Evolutionary conservation across 2,329 filamentous ascomycete species (phyloP).

Genomic region (Verticillium isaacii): DNA sequence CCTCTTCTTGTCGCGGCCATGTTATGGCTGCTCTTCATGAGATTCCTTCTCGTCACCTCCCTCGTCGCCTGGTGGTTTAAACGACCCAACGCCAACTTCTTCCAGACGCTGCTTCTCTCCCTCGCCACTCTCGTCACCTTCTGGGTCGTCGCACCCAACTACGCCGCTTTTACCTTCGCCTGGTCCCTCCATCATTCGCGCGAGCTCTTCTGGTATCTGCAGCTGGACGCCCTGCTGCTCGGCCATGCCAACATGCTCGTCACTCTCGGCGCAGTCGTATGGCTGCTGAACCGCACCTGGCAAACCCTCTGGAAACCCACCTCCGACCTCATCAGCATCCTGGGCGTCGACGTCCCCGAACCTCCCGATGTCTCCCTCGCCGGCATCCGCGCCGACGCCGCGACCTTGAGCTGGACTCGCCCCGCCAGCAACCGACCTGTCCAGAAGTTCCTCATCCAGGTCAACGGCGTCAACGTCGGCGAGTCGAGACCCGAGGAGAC

Average conservation of each 20-base stretch:
- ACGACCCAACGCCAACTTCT: conserved; percentile 6
- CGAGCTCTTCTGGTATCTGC: conserved; percentile 21
- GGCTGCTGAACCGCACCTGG: conserved; percentile 76
- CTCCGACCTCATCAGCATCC: conserved; percentile 81
- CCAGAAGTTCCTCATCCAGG: conserved; percentile 83
- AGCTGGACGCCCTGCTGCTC: conserved; percentile 40
- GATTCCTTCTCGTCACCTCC: conserved; percentile 13
- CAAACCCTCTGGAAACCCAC: conserved; percentile 89
- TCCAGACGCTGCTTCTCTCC: conserved; percentile 10
- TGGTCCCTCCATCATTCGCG: conserved; percentile 12
- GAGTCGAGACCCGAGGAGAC: conserved; percentile 76
- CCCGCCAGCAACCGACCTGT: conserved; percentile 63
- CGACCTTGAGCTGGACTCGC: conserved; percentile 86
- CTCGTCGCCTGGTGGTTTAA: conserved; percentile 16
- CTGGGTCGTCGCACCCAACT: conserved; percentile 12
- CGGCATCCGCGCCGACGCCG: conserved; percentile 80
- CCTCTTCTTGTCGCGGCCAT: conserved; percentile 11
- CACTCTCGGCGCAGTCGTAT: conserved; percentile 46
- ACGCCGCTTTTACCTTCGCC: conserved; percentile 8
- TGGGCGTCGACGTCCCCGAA: conserved; percentile 90
- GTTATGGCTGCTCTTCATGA: conserved; percentile 14
- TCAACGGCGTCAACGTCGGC: conserved; percentile 90
- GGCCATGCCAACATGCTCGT: conserved; percentile 52
- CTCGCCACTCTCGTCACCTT: conserved; percentile 10
- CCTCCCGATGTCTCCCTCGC: conserved; percentile 86